Evolutionary conservation across 1,284 basidiomycete genomes (phyloP).

Genomic region (Puccinia novopanici): DNA sequence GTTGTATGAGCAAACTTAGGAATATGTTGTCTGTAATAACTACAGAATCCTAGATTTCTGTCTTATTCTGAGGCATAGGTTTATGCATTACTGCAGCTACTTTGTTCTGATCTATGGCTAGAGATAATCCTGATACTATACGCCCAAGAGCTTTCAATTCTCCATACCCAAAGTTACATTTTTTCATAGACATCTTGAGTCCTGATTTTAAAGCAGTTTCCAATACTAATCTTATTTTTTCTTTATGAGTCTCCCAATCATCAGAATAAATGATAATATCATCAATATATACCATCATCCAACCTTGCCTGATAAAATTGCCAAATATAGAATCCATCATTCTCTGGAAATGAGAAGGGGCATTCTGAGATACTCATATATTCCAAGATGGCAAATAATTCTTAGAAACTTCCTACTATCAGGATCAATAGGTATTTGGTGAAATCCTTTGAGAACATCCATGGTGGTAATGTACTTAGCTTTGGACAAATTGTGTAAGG

Average conservation of each 20-base stretch:
- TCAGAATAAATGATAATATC: conserved; percentile 22
- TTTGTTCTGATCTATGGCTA: conserved; percentile 12
- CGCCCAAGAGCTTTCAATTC: background rate
- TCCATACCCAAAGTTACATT: no score
- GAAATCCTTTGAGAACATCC: conserved; percentile 28
- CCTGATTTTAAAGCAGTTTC: background rate
- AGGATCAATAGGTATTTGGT: conserved; percentile 5
- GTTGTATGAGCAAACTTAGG: background rate
- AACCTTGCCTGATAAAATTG: conserved; percentile 6
- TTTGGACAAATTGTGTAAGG: background rate
- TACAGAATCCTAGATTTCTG: background rate
- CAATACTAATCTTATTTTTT: background rate
- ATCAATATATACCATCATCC: conserved; percentile 27
- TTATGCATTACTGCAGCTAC: background rate
- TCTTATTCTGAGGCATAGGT: conserved; percentile 54
- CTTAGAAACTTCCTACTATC: conserved; percentile 7
- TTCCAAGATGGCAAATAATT: conserved; percentile 28
- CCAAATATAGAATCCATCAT: conserved; percentile 34
- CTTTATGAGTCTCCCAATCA: background rate
- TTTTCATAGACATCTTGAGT: conserved; percentile 10
- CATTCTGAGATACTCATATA: conserved; percentile 6
- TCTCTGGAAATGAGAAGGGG: conserved; percentile 41
- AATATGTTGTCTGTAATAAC: background rate
- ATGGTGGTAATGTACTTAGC: conserved; percentile 8
- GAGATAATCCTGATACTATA: background rate